Evolutionary conservation across 2,329 filamentous ascomycete species (phyloP).

Genomic region (Nemania sp.): DNA sequence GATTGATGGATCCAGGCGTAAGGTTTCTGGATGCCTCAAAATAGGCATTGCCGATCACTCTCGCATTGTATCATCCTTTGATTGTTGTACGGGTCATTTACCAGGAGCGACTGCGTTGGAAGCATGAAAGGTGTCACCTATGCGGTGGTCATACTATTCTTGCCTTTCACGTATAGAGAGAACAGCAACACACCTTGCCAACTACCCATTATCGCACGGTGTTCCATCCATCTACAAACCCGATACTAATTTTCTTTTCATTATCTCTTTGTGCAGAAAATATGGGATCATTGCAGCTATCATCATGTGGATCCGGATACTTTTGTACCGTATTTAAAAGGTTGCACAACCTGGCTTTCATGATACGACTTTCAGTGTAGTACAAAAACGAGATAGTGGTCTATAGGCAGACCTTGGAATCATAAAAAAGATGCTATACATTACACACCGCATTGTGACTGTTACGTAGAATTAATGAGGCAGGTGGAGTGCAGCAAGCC

Average conservation of each 20-base stretch:
- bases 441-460: too few relatives aligned
- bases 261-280: slow-evolving; percentile 1
- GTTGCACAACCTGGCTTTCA: slow-evolving; percentile 2
- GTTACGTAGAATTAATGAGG: too few relatives aligned
- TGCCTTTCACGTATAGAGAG: too few relatives aligned
- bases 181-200: background rate
- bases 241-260: background rate
- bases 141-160: too few relatives aligned
- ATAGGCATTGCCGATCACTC: slow-evolving; percentile 23
- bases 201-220: background rate
- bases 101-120: slow-evolving; percentile 7
- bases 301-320: too few relatives aligned
- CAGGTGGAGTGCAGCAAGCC: too few relatives aligned
- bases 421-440: slow-evolving; percentile 10
- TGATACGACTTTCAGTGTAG: background rate
- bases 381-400: slow-evolving; percentile 10
- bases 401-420: slow-evolving; percentile 11
- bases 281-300: too few relatives aligned
- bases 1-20: slow-evolving; percentile 29
- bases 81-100: slow-evolving; percentile 26
- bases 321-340: slow-evolving; percentile 9
- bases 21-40: slow-evolving; percentile 25
- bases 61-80: slow-evolving; percentile 30
- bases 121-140: slow-evolving; percentile 1
- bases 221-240: background rate